These are phyloP conservation scores for Plantago ovata DNA, from an alignment of 257 asterid species.

Conservation along the genomic window DNA sequence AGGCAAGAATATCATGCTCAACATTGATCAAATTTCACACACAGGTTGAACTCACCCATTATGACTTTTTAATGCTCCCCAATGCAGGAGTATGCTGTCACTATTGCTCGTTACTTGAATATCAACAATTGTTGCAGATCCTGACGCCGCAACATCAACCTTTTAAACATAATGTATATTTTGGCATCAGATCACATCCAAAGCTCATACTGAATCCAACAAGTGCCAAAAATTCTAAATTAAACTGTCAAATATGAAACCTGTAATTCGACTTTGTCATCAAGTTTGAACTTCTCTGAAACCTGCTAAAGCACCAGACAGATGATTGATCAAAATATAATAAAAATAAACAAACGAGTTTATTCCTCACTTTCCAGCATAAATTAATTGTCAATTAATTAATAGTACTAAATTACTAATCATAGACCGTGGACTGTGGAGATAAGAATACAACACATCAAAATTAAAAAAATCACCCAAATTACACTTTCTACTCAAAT, in stretches of 20 bases:
- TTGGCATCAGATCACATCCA: constrained; percentile 5
- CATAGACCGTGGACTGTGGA: too few species aligned
- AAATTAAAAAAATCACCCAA: not conserved
- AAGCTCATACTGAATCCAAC: constrained; percentile 4
- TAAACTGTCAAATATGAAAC: constrained; percentile 33
- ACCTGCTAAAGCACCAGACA: constrained; percentile 36
- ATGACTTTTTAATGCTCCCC: constrained; percentile 71
- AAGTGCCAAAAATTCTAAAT: constrained; percentile 12
- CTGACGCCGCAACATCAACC: constrained; percentile 77
- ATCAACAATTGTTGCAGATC: constrained; percentile 46
- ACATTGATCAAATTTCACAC: constrained; percentile 14
- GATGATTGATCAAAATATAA: constrained; percentile 2
- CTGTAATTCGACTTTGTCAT: constrained; percentile 73
- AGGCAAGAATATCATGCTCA: constrained; percentile 11
- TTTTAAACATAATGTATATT: constrained; percentile 34
- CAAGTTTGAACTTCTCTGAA: constrained; percentile 72
- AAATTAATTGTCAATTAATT: too few species aligned
- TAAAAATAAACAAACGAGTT: too few species aligned
- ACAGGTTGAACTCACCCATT: constrained; percentile 47
- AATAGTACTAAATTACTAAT: not conserved
- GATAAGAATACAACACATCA: not conserved
- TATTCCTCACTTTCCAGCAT: too few species aligned
- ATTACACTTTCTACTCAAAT: too few species aligned
- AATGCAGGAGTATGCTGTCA: constrained; percentile 65
- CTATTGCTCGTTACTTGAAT: constrained; percentile 48